These are phyloP conservation scores for Sphagnum tenellum DNA, from an alignment of 225 moss, liverwort and hornwort species.

Conservation along the genomic window DNA sequence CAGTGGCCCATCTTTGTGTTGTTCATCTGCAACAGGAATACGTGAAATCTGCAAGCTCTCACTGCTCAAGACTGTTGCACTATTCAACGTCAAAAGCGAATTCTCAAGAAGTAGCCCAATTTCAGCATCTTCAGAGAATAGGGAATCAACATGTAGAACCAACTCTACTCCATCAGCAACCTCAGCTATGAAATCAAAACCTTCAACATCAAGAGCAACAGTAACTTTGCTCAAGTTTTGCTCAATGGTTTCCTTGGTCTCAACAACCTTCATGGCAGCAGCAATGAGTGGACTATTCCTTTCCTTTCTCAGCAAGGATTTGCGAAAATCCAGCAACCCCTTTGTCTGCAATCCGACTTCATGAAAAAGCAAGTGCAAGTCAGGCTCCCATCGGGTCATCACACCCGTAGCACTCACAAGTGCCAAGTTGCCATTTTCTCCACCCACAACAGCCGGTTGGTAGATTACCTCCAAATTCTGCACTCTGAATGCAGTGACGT, in stretches of 20 bases:
- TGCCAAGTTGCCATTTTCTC: constrained; percentile 46
- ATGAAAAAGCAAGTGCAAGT: constrained; percentile 83
- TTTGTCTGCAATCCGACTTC: constrained; percentile 66
- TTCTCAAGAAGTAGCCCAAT: constrained; percentile 72
- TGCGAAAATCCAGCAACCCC: constrained; percentile 52
- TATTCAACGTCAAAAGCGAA: constrained; percentile 40
- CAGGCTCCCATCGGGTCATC: constrained; percentile 78
- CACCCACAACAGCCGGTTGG: constrained; percentile 41
- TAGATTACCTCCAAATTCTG: constrained; percentile 64
- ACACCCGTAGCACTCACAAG: constrained; percentile 62
- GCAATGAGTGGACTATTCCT: constrained; percentile 25
- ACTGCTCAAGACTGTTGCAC: constrained; percentile 54
- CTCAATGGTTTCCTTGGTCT: constrained; percentile 28
- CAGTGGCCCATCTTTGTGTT: constrained; percentile 8
- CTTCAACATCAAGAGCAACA: constrained; percentile 76
- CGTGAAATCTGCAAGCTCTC: constrained; percentile 78
- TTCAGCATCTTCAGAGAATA: constrained; percentile 86
- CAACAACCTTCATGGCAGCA: constrained; percentile 9
- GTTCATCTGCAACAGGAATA: constrained; percentile 52
- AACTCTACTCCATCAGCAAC: constrained; percentile 61
- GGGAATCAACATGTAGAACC: constrained; percentile 51
- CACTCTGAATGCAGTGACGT: constrained; percentile 41
- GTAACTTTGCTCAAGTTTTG: constrained; percentile 34
- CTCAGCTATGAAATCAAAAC: constrained; percentile 46
- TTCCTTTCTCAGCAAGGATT: constrained; percentile 42